Conservation (phyloP, 2,329 filamentous ascomycete species). For the Elsinoe fawcettii region DNA sequence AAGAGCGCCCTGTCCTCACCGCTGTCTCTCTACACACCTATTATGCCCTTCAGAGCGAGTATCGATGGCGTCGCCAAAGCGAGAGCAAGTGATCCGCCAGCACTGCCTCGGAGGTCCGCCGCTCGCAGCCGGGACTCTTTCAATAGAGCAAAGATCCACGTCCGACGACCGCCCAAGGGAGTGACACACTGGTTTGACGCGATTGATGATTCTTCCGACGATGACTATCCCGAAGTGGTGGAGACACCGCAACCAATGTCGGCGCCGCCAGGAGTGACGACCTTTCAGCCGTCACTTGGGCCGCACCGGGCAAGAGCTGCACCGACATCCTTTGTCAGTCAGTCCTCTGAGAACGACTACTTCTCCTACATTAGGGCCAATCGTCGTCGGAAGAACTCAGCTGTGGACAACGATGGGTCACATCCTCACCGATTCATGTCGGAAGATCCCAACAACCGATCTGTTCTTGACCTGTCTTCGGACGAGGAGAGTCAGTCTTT, state of each 20-base stretch:
- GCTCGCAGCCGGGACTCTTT: conserved; percentile 33
- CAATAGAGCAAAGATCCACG: conserved; percentile 41
- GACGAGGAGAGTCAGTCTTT: conserved; percentile 28
- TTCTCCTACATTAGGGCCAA: conserved; percentile 15
- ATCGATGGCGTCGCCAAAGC: conserved; percentile 13
- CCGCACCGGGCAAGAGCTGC: conserved; percentile 18
- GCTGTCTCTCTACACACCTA: conserved; percentile 19
- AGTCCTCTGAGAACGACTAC: conserved; percentile 16
- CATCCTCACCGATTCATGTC: conserved; percentile 1
- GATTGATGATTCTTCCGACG: conserved; percentile 27
- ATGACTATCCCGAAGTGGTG: conserved; percentile 18
- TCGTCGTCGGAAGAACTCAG: conserved; percentile 14
- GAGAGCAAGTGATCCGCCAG: conserved; percentile 13
- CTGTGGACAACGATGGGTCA: conserved; percentile 11
- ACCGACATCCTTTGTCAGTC: conserved; percentile 18
- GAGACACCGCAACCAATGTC: conserved; percentile 12
- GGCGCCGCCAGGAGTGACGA: conserved; percentile 13
- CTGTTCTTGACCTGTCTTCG: conserved; percentile 18
- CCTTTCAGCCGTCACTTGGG: conserved; percentile 19
- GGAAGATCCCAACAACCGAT: conserved; percentile 8
- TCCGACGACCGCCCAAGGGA: conserved; percentile 40
- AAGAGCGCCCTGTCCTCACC: conserved; percentile 13
- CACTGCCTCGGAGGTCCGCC: conserved; percentile 18
- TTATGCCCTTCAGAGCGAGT: conserved; percentile 27
- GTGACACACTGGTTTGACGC: conserved; percentile 47